Evolutionary conservation across 1,284 basidiomycete genomes (phyloP), one percentile per base, ranked within the genome.

Genomic region (Ganoderma multipileum): DNA sequence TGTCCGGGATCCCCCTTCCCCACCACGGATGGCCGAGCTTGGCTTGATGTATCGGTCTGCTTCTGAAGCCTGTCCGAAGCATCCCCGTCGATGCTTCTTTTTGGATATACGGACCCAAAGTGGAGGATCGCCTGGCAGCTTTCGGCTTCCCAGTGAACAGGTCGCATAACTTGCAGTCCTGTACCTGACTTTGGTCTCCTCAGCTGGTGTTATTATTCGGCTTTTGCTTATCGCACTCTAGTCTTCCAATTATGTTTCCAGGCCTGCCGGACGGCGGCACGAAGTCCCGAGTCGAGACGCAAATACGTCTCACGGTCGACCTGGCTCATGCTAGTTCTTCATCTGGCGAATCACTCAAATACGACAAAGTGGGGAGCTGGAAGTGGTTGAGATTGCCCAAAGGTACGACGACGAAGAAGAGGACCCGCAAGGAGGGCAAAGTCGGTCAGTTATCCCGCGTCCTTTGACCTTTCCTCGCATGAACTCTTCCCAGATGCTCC

Each of bases 281-380:
- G n/a, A 97, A 97, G 81, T 96, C 94, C 62, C 89, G 96, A 30
- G 96, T 98, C 28, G 96, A 98, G 80, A 98, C 96, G 0, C 96
- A 96, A 83, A 90, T 96, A 63, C 89, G 95, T 76, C 87, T 96
- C 47, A 89, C 90, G 12, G 83, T 96, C 61, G 91, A 94, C 76
- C 84, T 95, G 61, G 91, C 92, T 18, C 87, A 90, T 72, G 83
- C 88, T 20, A 89, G 84, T 74, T 85, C 89, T 6, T 87, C 90
- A 4, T 83, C 86, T 1, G 80, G 76, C 12, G 88, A 92, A 69
- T 85, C 87, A 8, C 79, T 80, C 73, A 88, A 87, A 72, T 93
- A 93, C 73, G 88, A 92, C 75, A 85, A 89, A 58, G 87, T 95
- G 33, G 93, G 92, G 26, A 91, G 90, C 8, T 96, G 93, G 92